phyloP scores from a whole-genome alignment of 352 stramenopile species.

The Elongisporangium anandrum region DNA sequence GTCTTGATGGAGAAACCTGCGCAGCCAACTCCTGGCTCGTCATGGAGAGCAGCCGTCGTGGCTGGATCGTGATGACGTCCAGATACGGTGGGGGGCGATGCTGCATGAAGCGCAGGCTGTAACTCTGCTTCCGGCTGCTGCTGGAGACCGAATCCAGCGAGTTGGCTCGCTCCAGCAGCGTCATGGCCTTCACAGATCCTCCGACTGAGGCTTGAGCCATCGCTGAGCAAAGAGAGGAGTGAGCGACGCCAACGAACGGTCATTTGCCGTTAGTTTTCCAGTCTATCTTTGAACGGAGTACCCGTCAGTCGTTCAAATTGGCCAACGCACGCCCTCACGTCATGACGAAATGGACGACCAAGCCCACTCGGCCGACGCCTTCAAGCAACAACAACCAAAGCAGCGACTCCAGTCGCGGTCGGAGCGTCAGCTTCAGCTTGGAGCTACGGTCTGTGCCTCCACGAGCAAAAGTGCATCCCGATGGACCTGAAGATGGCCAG shows the following conservation, averaged over 20 bases:
- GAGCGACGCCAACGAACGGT: too few species aligned
- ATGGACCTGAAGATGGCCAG: not conserved
- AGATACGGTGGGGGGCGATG: slow-evolving; percentile 38
- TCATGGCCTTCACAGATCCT: not conserved
- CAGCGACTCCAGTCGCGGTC: not conserved
- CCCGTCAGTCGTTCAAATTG: not conserved
- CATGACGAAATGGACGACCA: not conserved
- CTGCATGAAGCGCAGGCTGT: not conserved
- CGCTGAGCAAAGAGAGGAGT: not conserved
- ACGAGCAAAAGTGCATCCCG: not conserved
- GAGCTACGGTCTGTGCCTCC: not conserved
- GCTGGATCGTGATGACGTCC: slow-evolving; percentile 65
- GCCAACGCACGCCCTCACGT: not conserved
- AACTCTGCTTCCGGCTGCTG: not conserved
- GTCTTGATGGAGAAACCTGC: not conserved
- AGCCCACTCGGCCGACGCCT: not conserved
- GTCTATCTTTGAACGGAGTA: not conserved
- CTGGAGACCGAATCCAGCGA: not conserved
- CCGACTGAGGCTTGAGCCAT: not conserved
- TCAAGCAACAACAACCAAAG: not conserved
- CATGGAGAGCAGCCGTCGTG: slow-evolving; percentile 36
- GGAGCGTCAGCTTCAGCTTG: not conserved
- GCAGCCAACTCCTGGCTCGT: slow-evolving; percentile 25
- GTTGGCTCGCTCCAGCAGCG: not conserved
- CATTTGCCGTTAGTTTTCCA: not conserved